Conservation (phyloP, 2,329 filamentous ascomycete genomes). For the Leptographium wingfieldii region DNA sequence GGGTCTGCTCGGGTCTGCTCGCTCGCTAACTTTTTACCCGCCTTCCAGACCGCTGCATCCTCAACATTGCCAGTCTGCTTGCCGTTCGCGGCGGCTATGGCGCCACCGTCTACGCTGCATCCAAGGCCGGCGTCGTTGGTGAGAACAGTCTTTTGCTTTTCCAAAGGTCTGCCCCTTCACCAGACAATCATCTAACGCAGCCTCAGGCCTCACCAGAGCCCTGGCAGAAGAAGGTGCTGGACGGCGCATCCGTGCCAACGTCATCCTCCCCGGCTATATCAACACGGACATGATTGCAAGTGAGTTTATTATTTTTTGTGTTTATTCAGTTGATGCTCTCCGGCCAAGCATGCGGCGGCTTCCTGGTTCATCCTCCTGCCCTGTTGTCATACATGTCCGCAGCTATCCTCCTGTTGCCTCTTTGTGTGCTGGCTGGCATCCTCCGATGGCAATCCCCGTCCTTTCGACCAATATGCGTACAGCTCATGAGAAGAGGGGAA, state of each 20-base stretch:
- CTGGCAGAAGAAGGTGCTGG: conserved; percentile 50
- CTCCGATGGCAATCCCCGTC: background rate
- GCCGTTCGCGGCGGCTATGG: conserved; percentile 57
- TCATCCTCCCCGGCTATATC: conserved; percentile 72
- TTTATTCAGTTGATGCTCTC: conserved; percentile 1
- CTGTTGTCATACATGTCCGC: background rate
- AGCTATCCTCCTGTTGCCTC: background rate
- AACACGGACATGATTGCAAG: conserved; percentile 67
- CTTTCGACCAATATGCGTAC: background rate
- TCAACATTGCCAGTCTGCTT: conserved; percentile 71
- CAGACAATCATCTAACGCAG: background rate
- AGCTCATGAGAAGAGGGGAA: background rate
- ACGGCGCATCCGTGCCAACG: conserved; percentile 60
- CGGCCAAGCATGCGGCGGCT: background rate
- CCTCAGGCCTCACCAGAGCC: conserved; percentile 52
- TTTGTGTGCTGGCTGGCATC: too few relatives aligned
- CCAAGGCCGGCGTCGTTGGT: conserved; percentile 70
- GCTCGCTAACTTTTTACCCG: background rate
- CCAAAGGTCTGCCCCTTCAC: too few relatives aligned
- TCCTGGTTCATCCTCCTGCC: conserved; percentile 3
- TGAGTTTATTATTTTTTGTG: conserved; percentile 24
- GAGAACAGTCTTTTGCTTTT: conserved; percentile 12
- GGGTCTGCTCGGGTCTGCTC: too few relatives aligned
- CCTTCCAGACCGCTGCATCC: conserved; percentile 40
- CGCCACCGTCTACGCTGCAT: conserved; percentile 59